Percentiles rank a stretch among this genome's conserved stretches.
These are phyloP conservation scores for Aurantiochytrium sp. DNA, from an alignment of 108 stramenopile genomes.

Conservation along the genomic window DNA sequence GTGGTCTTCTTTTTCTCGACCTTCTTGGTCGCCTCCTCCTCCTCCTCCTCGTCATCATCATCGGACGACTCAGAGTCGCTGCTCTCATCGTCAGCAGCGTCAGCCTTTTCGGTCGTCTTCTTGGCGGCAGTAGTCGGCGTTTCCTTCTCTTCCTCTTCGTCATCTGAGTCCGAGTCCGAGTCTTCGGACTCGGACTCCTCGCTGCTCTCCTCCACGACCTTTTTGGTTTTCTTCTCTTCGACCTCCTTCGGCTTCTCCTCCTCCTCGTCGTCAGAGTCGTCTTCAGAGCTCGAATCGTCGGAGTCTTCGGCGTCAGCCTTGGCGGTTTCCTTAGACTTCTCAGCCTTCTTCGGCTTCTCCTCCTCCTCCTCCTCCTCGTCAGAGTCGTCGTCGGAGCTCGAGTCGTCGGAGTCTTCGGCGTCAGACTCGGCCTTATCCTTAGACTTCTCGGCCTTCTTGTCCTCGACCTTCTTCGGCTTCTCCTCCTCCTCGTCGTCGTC, in stretches of 20 bases:
- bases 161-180: not conserved
- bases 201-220: not conserved
- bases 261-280: not conserved
- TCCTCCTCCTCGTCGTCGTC: too few species aligned
- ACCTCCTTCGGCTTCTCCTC: too few species aligned
- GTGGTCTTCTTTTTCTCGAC: not conserved
- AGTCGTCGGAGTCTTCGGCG: too few species aligned
- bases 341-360: not conserved
- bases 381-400: not conserved
- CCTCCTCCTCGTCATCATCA: conserved; percentile 42
- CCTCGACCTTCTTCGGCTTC: too few species aligned
- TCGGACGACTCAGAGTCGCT: conserved; percentile 58
- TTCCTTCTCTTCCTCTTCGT: conserved; percentile 7
- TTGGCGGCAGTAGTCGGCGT: too few species aligned
- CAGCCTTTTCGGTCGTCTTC: not conserved
- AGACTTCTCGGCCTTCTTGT: too few species aligned
- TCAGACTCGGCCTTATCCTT: too few species aligned
- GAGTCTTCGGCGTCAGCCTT: not conserved
- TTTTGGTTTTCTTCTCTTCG: too few species aligned
- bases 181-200: not conserved
- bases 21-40: not conserved
- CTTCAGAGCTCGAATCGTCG: not conserved
- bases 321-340: not conserved
- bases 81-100: conserved; percentile 34
- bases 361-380: not conserved